A percentile compares a stretch with the other conserved stretches of the same genome.
These are phyloP conservation scores for Phytophthora megakarya DNA, from an alignment of 352 stramenopile species.

Conservation along the genomic window DNA sequence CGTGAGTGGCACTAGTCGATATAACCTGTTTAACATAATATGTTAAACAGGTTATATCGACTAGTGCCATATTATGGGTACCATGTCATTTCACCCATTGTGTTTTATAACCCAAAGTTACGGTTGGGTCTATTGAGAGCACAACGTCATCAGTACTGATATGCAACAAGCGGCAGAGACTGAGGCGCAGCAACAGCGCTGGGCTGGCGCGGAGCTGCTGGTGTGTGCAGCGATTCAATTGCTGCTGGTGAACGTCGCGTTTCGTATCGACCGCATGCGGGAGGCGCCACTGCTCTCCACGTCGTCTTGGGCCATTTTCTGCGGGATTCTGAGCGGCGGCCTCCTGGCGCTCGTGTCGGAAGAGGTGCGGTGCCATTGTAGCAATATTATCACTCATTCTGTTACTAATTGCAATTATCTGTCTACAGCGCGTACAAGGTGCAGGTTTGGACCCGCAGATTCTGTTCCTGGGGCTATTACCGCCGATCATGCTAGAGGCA, in stretches of 20 bases:
- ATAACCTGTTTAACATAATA: too few relatives aligned
- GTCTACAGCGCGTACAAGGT: slow-evolving; percentile 41
- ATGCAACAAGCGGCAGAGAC: slow-evolving; percentile 33
- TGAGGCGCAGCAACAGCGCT: slow-evolving; percentile 43
- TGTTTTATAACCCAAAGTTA: too few relatives aligned
- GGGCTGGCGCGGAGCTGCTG: slow-evolving; percentile 64
- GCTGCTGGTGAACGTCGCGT: slow-evolving; percentile 65
- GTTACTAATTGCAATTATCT: background rate
- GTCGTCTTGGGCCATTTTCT: slow-evolving; percentile 70
- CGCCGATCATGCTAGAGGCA: slow-evolving; percentile 69
- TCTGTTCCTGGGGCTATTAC: slow-evolving; percentile 64
- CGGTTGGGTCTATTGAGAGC: too few relatives aligned
- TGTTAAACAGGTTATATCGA: too few relatives aligned
- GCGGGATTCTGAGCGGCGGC: slow-evolving; percentile 51
- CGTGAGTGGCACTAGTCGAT: background rate
- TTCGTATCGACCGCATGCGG: slow-evolving; percentile 59
- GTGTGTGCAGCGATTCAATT: slow-evolving; percentile 68
- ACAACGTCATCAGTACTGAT: too few relatives aligned
- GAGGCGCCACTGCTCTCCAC: slow-evolving; percentile 57
- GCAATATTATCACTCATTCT: background rate
- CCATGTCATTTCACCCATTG: too few relatives aligned
- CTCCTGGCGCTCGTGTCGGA: slow-evolving; percentile 50
- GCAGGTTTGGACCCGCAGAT: slow-evolving; percentile 63
- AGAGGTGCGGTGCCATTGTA: slow-evolving; percentile 21
- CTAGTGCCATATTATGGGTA: too few relatives aligned